phyloP scores from a whole-genome alignment of 129 eudicot species.

The Saposhnikovia divaricata region DNA sequence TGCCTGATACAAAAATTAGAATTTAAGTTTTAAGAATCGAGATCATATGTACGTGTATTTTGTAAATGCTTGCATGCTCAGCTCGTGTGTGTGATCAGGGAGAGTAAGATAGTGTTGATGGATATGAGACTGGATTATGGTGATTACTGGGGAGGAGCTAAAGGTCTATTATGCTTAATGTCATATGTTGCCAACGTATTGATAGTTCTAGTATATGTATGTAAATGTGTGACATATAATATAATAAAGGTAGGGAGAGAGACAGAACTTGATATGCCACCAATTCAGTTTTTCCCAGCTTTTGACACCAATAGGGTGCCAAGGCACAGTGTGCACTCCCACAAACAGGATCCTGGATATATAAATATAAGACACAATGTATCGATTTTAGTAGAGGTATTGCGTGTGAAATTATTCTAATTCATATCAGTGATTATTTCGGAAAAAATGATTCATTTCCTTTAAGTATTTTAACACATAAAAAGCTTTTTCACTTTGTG shows the following conservation, averaged over 20 bases:
- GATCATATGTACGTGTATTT: background rate
- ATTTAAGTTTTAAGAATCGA: background rate
- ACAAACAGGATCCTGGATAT: constrained; percentile 66
- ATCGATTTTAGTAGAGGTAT: background rate
- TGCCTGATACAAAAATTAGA: constrained; percentile 37
- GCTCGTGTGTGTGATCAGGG: background rate
- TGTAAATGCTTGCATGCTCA: background rate
- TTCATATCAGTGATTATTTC: background rate
- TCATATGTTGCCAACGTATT: background rate
- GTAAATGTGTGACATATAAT: background rate
- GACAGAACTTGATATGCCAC: constrained; percentile 54
- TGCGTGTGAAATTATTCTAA: background rate
- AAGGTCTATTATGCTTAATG: background rate
- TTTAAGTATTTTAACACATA: background rate
- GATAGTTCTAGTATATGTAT: background rate
- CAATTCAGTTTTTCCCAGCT: constrained; percentile 61
- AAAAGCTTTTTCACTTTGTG: background rate
- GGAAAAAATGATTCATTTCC: background rate
- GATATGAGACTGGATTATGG: too few species aligned
- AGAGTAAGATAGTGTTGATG: background rate
- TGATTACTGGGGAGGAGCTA: background rate
- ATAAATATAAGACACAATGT: background rate
- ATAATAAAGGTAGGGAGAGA: background rate
- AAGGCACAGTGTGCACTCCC: constrained; percentile 92
- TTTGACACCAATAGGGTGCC: constrained; percentile 66